These are phyloP conservation scores for Lentinus tigrinus DNA, from an alignment of 768 basidiomycete genomes.

Conservation along the genomic window DNA sequence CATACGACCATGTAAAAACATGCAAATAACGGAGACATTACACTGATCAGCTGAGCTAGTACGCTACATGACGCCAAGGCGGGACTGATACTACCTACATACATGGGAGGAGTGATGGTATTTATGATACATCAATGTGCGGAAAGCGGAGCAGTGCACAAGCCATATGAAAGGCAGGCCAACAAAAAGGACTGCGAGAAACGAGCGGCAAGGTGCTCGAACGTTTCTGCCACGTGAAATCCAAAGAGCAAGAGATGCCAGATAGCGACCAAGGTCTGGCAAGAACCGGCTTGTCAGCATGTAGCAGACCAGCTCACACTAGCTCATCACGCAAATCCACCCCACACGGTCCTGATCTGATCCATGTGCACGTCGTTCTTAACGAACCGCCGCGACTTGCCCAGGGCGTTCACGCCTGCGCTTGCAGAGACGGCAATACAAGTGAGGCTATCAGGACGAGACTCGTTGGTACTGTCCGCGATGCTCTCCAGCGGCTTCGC, in stretches of 20 bases:
- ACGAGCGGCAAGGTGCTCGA: not conserved
- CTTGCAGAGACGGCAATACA: conserved; percentile 18
- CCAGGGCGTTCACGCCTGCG: conserved; percentile 11
- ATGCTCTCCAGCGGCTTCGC: conserved; percentile 10
- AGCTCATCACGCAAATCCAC: not conserved
- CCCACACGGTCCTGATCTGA: conserved; percentile 13
- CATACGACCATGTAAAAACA: no score
- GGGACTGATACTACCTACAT: no score
- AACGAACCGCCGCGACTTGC: conserved; percentile 17
- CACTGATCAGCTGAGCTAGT: not conserved
- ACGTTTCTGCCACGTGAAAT: not conserved
- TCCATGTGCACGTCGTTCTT: conserved; percentile 12
- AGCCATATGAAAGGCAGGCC: not conserved
- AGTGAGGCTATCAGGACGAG: not conserved
- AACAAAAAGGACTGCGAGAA: not conserved
- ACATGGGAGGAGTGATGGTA: no score
- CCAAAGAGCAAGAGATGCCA: not conserved
- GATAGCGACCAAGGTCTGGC: not conserved
- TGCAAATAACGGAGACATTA: no score
- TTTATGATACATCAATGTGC: not conserved
- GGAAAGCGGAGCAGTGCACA: not conserved
- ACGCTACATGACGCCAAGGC: not conserved
- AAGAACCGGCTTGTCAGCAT: conserved; percentile 10
- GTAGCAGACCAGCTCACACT: not conserved
- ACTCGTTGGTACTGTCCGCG: conserved; percentile 9